Conservation (phyloP, 208 protist species). For the Balamuthia mandrillaris region DNA sequence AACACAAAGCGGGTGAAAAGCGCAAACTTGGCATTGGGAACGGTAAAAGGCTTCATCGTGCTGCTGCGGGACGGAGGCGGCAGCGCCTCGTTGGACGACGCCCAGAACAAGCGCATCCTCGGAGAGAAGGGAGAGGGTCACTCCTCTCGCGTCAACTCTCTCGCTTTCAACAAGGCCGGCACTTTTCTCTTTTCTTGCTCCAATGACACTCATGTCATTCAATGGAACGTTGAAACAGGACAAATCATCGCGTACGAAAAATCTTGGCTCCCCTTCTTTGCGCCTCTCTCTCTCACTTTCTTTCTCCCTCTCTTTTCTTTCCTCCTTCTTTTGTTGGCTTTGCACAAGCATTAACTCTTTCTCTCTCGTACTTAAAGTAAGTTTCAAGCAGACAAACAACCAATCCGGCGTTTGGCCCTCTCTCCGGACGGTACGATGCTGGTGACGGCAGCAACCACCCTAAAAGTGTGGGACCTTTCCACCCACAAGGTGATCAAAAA, state of each 20-base stretch:
- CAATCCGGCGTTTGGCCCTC: background rate
- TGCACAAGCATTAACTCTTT: background rate
- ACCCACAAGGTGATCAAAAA: conserved; percentile 1
- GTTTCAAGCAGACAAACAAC: conserved; percentile 12
- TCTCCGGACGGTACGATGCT: background rate
- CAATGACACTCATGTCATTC: conserved; percentile 25
- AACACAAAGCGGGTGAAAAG: no score
- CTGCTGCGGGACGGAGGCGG: background rate
- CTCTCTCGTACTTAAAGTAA: background rate
- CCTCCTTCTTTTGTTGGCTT: background rate
- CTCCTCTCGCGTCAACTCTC: background rate
- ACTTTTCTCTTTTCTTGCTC: conserved; percentile 31
- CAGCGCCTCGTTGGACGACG: no score
- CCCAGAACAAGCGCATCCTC: no score
- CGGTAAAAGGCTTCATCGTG: background rate
- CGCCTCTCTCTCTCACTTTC: background rate
- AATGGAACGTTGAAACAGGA: conserved; percentile 20
- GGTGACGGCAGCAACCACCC: background rate
- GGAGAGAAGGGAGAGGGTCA: conserved; percentile 30
- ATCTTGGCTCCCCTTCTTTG: no score
- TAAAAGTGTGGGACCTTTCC: conserved; percentile 19
- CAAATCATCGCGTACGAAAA: background rate
- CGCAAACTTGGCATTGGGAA: background rate
- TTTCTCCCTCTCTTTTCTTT: background rate
- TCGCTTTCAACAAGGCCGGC: background rate